Base-by-base conservation (phyloP, 257 asterid genomes). In the Mentha longifolia region DNA sequence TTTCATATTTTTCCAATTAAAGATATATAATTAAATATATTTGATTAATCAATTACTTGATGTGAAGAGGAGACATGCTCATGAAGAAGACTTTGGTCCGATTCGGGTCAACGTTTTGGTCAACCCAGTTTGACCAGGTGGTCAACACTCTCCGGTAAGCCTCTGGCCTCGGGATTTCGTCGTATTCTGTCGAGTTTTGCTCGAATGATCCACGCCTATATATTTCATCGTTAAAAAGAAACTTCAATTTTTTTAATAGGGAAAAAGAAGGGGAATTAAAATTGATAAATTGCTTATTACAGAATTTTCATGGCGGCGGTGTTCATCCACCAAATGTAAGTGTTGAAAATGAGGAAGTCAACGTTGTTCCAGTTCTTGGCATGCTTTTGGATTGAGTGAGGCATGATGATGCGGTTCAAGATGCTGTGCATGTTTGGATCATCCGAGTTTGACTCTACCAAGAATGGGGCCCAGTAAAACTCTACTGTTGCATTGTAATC, bases 11-110 rank as follows among this genome's bases (percentile, higher is more conserved):
- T 39, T 9, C 1, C 7, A 9, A 9, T 6, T 39, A 39, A 39
- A 4, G 9, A 37, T 37, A 8, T 37, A 8, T 41, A 41, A 41
- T 41, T 41, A 4, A 41, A 7, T 37, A 37, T 22, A 8, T 3
- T 37, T 39, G 43, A 7, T 42, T 42, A 30, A 13, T 1, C 3
- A 5, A 39, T 62, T 91, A 92, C 98, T 85, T 92, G 86, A 92
- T 86, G 70, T 92, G 98, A 63, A 92, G 98, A 70, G 98, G 98
- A n/a, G 98, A 92, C 96, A 69, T 92, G 96, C 98, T 92, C 92
- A 87, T 84, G 82, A 92, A 92, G 82, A 87, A 92, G 15, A 89
- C 89, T 75, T 78, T 79, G 10, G 94, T 92, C 0, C 75, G 82
- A 75, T 86, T 86, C 11, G 86, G 84, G 76, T 92, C 74, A 9